Conservation (phyloP, 148 eudicot genomes). For the Spergularia bocconei region DNA sequence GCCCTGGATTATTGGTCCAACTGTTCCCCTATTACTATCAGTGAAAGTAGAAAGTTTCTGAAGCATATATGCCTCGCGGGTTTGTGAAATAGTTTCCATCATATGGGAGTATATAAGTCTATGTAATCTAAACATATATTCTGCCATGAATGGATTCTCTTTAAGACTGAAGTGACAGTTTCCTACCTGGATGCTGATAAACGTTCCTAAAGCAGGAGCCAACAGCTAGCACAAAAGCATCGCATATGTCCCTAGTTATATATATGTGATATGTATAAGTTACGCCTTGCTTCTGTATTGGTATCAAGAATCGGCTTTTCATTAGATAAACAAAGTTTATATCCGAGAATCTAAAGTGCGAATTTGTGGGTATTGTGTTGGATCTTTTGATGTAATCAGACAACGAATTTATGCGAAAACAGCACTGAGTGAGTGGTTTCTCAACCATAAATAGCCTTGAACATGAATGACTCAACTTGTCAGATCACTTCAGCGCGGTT, state of each 20-base stretch:
- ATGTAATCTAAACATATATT: slow-evolving; percentile 2
- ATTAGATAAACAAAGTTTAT: neutral
- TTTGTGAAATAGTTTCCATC: neutral
- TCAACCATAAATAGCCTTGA: neutral
- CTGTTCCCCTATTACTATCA: no score
- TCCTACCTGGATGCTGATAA: slow-evolving; percentile 12
- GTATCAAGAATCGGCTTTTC: slow-evolving; percentile 23
- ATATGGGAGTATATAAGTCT: neutral
- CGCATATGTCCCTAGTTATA: neutral
- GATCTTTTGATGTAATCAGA: neutral
- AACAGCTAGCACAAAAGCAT: neutral
- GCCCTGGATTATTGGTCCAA: neutral
- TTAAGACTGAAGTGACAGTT: slow-evolving; percentile 10
- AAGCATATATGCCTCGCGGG: slow-evolving; percentile 10
- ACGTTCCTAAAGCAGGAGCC: neutral
- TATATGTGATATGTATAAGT: neutral
- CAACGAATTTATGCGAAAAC: neutral
- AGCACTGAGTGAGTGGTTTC: slow-evolving; percentile 10
- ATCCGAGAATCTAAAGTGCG: slow-evolving; percentile 12
- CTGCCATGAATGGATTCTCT: slow-evolving; percentile 5
- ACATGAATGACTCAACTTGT: neutral
- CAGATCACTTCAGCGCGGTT: neutral
- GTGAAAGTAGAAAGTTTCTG: neutral
- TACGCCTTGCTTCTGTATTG: slow-evolving; percentile 9
- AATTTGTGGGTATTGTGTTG: neutral